phyloP scores from a whole-genome alignment of 148 eudicot species.

The Cornus suecica region DNA sequence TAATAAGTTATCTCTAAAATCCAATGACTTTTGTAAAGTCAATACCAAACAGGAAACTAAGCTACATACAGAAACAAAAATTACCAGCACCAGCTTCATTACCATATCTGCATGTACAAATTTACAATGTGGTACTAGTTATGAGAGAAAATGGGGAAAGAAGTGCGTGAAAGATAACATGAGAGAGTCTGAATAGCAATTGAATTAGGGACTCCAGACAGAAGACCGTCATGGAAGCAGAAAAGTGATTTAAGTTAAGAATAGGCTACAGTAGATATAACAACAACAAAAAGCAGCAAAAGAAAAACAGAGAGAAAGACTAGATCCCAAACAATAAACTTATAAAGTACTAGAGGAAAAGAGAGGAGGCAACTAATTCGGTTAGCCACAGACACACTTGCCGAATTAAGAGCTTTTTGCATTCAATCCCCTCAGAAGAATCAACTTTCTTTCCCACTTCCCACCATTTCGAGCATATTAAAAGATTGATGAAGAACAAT shows the following conservation, averaged over 20 bases:
- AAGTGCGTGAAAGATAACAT: not conserved
- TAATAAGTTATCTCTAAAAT: conserved; percentile 89
- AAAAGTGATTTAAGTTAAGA: not conserved
- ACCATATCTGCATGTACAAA: not conserved
- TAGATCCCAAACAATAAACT: not conserved
- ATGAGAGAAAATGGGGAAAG: not conserved
- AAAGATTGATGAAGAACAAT: not conserved
- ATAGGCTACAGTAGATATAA: not conserved
- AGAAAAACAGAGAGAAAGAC: not conserved
- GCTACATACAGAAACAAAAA: not conserved
- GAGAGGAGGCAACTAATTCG: not conserved
- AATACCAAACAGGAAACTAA: conserved; percentile 15
- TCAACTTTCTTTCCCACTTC: not conserved
- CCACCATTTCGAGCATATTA: not conserved
- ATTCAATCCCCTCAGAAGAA: not conserved
- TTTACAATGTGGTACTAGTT: not conserved
- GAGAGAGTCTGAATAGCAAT: not conserved
- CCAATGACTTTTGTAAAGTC: conserved; percentile 45
- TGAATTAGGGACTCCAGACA: not conserved
- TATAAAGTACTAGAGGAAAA: not conserved
- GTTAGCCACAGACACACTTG: not conserved
- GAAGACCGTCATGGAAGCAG: not conserved
- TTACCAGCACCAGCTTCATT: not conserved
- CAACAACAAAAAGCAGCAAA: not conserved
- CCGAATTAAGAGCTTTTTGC: not conserved